A percentile compares a stretch with the other conserved stretches of the same genome.
These are phyloP conservation scores for Asterochloris erici DNA, from an alignment of 139 green algal genomes.

Conservation along the genomic window DNA sequence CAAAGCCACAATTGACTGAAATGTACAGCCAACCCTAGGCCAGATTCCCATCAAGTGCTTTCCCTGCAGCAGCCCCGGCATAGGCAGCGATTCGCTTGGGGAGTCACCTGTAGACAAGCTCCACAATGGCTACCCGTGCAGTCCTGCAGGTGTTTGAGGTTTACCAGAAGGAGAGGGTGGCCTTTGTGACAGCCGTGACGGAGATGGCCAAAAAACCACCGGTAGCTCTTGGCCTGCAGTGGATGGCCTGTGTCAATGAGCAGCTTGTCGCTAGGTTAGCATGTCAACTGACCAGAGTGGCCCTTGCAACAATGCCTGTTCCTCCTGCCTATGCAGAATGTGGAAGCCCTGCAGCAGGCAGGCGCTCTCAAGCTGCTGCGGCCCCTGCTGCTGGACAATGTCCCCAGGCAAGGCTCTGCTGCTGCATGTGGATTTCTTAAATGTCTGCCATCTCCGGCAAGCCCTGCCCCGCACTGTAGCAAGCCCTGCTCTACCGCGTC, in stretches of 20 bases:
- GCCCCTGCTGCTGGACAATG: constrained; percentile 81
- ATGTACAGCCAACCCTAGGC: too few species aligned
- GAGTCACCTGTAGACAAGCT: too few species aligned
- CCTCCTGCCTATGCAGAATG: constrained; percentile 55
- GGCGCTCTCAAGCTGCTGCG: constrained; percentile 78
- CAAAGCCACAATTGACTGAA: too few species aligned
- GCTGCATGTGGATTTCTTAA: neutral
- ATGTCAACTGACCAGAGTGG: neutral
- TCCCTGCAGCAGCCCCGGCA: too few species aligned
- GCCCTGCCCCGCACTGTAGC: too few species aligned
- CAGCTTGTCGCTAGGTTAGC: neutral
- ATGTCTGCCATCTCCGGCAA: too few species aligned
- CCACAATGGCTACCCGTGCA: constrained; percentile 55
- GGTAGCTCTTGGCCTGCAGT: constrained; percentile 18
- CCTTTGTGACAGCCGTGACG: constrained; percentile 78
- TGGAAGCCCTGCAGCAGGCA: constrained; percentile 78
- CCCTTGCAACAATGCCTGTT: neutral
- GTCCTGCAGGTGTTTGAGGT: constrained; percentile 80
- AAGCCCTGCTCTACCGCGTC: too few species aligned
- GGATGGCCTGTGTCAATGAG: neutral
- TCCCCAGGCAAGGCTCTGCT: constrained; percentile 59
- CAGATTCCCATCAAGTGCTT: too few species aligned
- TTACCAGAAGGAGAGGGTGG: constrained; percentile 80
- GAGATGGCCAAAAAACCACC: constrained; percentile 82
- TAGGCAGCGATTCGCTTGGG: too few species aligned